Evolutionary conservation across 108 stramenopile species (phyloP), one percentile per base, ranked within the genome.

Genomic region (Mayamaea pseudoterrestris): DNA sequence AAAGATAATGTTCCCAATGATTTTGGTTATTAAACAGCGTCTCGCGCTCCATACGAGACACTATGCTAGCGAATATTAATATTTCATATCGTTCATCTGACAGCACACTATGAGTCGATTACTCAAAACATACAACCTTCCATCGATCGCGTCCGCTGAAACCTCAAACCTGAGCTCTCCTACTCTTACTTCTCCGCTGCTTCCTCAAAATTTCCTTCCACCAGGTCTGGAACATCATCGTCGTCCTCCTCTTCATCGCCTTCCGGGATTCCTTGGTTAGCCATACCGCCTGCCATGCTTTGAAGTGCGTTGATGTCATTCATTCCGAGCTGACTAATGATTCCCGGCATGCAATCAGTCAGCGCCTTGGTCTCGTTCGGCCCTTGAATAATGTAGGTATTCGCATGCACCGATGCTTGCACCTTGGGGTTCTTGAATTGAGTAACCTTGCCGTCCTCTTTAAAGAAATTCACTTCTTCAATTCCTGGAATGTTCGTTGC

Each of bases 391-490:
- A 96, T 90, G 84, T 91, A 98, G 13, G 95, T 98, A 71, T 98
- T 98, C 57, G 95, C 91, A 28, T 65, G 76, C 47, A 98, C 93
- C 30, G 92, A 79, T 29, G 94, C 94, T 53, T 98, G 95, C 41
- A 98, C 93, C 74, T 89, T 87, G 44, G 94, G 94, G 58, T 90
- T 90, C 34, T 72, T 65, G 51, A 98, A 96, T 62, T 95, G 94
- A 64, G 95, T 93, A 17, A 98, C 95, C 56, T 93, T 90, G 45
- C 94, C 93, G 55, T 96, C 93, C 27, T 93, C 86, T 78, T 92
- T 94, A 81, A 98, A 98, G 59, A 98, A 80, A 61, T 98, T 96
- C 43, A 96, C 95, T 61, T 98, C 97, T 58, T 95, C 94, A 53
- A 98, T 95, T 53, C 93, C 95, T 11, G 92, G 92, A 50, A 98